Evolutionary conservation across 768 basidiomycete species (phyloP).

Genomic region (Tricholoma hemisulphureum): DNA sequence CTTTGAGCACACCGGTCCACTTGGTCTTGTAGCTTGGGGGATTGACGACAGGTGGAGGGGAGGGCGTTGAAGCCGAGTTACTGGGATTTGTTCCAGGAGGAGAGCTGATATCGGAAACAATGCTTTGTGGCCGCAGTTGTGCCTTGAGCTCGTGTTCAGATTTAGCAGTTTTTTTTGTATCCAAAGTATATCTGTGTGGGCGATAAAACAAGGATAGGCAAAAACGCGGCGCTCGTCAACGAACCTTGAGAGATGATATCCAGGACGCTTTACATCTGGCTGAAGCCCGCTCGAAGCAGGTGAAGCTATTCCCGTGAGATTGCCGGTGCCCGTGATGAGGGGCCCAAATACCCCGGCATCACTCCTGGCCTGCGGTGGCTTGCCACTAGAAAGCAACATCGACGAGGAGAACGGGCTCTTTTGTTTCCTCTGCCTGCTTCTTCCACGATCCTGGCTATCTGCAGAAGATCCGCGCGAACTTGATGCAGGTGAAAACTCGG

Average conservation of each 20-base stretch:
- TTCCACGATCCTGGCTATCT: slow-evolving; percentile 1
- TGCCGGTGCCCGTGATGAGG: slow-evolving; percentile 68
- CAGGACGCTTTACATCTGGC: slow-evolving; percentile 60
- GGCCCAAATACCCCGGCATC: slow-evolving; percentile 67
- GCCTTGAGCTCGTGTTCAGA: not conserved
- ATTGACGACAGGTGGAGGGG: slow-evolving; percentile 12
- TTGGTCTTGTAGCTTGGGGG: slow-evolving; percentile 2
- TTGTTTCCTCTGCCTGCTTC: not conserved
- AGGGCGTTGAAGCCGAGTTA: slow-evolving; percentile 6
- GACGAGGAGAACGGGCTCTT: slow-evolving; percentile 7
- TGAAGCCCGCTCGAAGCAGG: slow-evolving; percentile 47
- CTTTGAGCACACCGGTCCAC: slow-evolving; percentile 28
- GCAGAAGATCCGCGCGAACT: not conserved
- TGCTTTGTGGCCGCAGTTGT: not conserved
- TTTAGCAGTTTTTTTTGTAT: not conserved
- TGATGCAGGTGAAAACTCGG: not conserved
- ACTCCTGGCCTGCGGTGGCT: slow-evolving; percentile 38
- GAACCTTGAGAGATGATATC: slow-evolving; percentile 64
- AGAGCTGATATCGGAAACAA: not conserved
- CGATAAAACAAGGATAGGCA: not conserved
- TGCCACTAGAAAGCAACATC: slow-evolving; percentile 2
- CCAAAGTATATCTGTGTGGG: slow-evolving; percentile 23
- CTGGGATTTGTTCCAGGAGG: not conserved
- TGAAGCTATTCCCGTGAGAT: slow-evolving; percentile 59
- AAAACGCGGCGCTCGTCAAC: not conserved